Evolutionary conservation across 768 basidiomycete genomes (phyloP).

Genomic region (Mycena epipterygia): DNA sequence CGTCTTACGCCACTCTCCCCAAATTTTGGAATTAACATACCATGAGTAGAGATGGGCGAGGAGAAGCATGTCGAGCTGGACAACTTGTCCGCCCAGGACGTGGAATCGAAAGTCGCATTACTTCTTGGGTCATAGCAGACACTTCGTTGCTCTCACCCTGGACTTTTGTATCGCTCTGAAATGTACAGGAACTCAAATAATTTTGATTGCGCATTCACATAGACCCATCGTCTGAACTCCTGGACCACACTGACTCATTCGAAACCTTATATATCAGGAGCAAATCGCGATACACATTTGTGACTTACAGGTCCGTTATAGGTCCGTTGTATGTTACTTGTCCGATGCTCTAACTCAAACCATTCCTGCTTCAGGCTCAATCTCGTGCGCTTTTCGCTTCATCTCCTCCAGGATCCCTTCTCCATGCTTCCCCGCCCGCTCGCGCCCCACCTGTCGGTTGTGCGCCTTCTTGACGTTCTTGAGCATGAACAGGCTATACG

Average conservation of each 20-base stretch:
- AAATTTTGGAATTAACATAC: slow-evolving; percentile 22
- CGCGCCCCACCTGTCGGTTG: slow-evolving; percentile 46
- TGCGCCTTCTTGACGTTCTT: slow-evolving; percentile 49
- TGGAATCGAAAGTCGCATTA: slow-evolving; percentile 77
- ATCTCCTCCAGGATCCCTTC: slow-evolving; percentile 40
- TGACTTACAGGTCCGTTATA: not conserved
- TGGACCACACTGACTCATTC: not conserved
- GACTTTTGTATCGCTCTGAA: slow-evolving; percentile 33
- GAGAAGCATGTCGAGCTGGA: slow-evolving; percentile 89
- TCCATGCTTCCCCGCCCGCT: slow-evolving; percentile 49
- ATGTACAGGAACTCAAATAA: slow-evolving; percentile 35
- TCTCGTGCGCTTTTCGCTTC: slow-evolving; percentile 35
- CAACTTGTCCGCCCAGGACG: slow-evolving; percentile 78
- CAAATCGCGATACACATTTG: too few relatives aligned
- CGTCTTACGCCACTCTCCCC: slow-evolving; percentile 46
- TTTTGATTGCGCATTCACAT: slow-evolving; percentile 28
- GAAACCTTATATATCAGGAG: not conserved
- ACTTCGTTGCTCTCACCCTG: slow-evolving; percentile 9
- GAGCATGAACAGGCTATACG: slow-evolving; percentile 47
- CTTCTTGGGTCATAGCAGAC: slow-evolving; percentile 62
- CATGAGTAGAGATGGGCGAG: slow-evolving; percentile 75
- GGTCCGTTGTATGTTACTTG: not conserved
- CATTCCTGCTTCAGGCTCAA: slow-evolving; percentile 34
- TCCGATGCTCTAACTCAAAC: slow-evolving; percentile 27
- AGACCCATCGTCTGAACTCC: too few relatives aligned